A percentile compares a stretch with the other conserved stretches of the same genome.
Conservation (phyloP, 352 stramenopile species). For the Phytophthora pinifolia region DNA sequence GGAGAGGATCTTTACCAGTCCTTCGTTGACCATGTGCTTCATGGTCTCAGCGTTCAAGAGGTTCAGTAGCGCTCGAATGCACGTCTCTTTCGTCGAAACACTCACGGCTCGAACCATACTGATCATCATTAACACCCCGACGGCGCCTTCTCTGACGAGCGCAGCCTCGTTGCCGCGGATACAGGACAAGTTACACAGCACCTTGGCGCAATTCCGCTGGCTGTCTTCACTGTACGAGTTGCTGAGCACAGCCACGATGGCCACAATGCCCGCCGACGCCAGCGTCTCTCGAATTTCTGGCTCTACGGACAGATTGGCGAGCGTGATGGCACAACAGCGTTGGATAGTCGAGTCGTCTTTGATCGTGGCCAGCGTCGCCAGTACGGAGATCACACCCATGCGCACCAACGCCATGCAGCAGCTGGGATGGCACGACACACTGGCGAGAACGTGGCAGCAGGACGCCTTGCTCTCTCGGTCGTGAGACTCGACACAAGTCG, state of each 20-base stretch:
- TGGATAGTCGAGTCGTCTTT: conserved; percentile 53
- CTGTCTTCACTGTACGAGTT: conserved; percentile 86
- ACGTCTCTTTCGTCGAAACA: conserved; percentile 66
- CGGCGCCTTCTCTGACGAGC: conserved; percentile 57
- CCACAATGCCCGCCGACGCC: conserved; percentile 46
- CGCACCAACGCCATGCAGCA: conserved; percentile 56
- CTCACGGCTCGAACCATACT: conserved; percentile 71
- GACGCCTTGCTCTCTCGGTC: conserved; percentile 71
- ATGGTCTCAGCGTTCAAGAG: conserved; percentile 62
- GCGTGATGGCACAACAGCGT: conserved; percentile 66
- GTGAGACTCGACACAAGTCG: conserved; percentile 57
- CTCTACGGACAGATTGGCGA: conserved; percentile 67
- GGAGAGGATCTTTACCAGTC: conserved; percentile 66
- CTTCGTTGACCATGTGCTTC: conserved; percentile 62
- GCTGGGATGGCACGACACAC: conserved; percentile 66
- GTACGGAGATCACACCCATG: conserved; percentile 51
- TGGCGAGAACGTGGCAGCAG: conserved; percentile 76
- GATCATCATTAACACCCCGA: conserved; percentile 81
- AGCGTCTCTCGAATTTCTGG: conserved; percentile 49
- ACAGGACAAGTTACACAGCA: conserved; percentile 74
- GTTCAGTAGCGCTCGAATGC: conserved; percentile 63
- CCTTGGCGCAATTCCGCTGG: conserved; percentile 70
- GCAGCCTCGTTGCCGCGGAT: conserved; percentile 45
- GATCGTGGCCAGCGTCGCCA: conserved; percentile 57
- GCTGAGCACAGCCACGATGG: conserved; percentile 57